A percentile compares a stretch with the other conserved stretches of the same genome.
These are phyloP conservation scores for Aspergillus flavus DNA, from an alignment of 2,329 filamentous ascomycete genomes.

Conservation along the genomic window DNA sequence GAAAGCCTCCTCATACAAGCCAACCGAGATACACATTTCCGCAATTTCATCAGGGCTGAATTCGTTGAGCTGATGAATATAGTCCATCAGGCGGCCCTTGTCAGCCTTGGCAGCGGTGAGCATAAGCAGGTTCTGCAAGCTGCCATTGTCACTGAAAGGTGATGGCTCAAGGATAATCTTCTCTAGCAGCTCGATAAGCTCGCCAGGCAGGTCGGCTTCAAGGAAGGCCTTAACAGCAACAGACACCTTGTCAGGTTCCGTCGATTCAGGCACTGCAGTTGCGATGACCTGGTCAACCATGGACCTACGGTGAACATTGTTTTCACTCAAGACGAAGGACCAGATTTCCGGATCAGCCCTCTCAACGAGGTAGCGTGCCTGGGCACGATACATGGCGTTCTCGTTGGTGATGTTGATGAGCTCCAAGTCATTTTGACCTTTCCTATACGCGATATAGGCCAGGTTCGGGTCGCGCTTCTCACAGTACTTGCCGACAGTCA, in stretches of 20 bases:
- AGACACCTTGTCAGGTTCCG: constrained; percentile 90
- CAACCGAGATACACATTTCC: constrained; percentile 88
- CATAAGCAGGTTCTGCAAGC: constrained; percentile 93
- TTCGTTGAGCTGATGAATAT: constrained; percentile 86
- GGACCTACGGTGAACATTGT: constrained; percentile 92
- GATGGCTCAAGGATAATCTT: constrained; percentile 99
- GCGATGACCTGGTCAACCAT: constrained; percentile 95
- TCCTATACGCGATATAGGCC: constrained; percentile 90
- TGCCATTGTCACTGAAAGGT: constrained; percentile 95
- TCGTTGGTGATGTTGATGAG: constrained; percentile 98
- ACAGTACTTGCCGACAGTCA: constrained; percentile 94
- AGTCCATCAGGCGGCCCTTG: constrained; percentile 91
- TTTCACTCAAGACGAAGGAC: constrained; percentile 90
- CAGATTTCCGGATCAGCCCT: constrained; percentile 88
- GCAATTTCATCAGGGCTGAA: constrained; percentile 95
- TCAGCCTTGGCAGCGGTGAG: constrained; percentile 97
- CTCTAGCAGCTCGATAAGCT: constrained; percentile 95
- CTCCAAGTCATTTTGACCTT: constrained; percentile 96
- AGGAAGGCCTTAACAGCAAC: constrained; percentile 93
- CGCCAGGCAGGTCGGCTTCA: constrained; percentile 83
- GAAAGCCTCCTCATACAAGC: constrained; percentile 94
- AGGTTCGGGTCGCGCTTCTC: constrained; percentile 97
- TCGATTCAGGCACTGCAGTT: constrained; percentile 90
- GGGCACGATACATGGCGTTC: constrained; percentile 99
- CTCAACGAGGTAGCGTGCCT: constrained; percentile 91